Percentiles rank a stretch among this genome's conserved stretches.
These are phyloP conservation scores for Beauveria varroae DNA, from an alignment of 2,329 filamentous ascomycete species.

Conservation along the genomic window DNA sequence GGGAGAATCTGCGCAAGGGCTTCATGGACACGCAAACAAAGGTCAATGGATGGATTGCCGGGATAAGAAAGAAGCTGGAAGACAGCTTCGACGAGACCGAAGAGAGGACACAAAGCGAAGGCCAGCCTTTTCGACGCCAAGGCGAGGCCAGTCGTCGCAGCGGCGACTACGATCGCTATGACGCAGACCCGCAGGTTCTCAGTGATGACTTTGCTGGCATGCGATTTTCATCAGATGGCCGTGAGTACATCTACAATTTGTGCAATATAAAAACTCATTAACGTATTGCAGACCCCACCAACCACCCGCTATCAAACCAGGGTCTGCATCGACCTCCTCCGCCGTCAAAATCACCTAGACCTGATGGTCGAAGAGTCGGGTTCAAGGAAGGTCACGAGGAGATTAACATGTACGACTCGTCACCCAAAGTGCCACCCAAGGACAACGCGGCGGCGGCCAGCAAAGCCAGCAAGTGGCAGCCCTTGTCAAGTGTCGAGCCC, in stretches of 20 bases:
- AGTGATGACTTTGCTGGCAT: constrained; percentile 80
- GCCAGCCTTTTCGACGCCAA: constrained; percentile 38
- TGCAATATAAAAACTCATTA: constrained; percentile 4
- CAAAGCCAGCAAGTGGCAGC: constrained; percentile 95
- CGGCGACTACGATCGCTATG: constrained; percentile 84
- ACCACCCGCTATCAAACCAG: constrained; percentile 64
- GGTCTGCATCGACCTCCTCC: constrained; percentile 69
- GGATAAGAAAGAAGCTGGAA: constrained; percentile 87
- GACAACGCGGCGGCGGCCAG: constrained; percentile 36
- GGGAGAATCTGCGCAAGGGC: constrained; percentile 86
- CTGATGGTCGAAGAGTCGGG: constrained; percentile 46
- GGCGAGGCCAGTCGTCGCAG: constrained; percentile 63
- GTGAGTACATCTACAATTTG: constrained; percentile 34
- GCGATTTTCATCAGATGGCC: constrained; percentile 54
- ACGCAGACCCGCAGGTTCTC: constrained; percentile 85
- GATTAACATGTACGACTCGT: constrained; percentile 65
- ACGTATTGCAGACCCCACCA: constrained; percentile 27
- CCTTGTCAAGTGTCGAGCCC: constrained; percentile 73
- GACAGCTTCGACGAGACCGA: constrained; percentile 74
- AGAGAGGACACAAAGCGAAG: constrained; percentile 26
- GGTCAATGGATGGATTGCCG: constrained; percentile 88
- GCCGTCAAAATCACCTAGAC: constrained; percentile 43
- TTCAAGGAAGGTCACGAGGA: constrained; percentile 65
- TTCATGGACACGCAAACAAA: constrained; percentile 91
- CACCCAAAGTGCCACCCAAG: constrained; percentile 48